A percentile compares a stretch with the other conserved stretches of the same genome.
These are phyloP conservation scores for Carex myosuroides DNA, from an alignment of 176 grass and related monocot species.

Conservation along the genomic window DNA sequence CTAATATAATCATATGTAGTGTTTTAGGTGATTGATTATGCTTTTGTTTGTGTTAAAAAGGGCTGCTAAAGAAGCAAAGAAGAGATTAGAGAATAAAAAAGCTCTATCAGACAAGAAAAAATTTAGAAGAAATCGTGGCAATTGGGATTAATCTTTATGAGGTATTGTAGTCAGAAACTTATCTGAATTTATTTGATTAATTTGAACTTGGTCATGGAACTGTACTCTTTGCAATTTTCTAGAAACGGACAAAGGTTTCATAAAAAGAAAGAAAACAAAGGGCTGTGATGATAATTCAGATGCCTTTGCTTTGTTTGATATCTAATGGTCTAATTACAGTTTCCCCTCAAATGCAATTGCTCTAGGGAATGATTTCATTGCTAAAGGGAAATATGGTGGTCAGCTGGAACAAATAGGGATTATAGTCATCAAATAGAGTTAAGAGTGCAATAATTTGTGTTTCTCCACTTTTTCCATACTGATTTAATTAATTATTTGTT, in stretches of 20 bases:
- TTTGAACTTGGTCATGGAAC: neutral
- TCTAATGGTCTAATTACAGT: neutral
- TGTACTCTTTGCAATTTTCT: neutral
- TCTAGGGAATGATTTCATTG: neutral
- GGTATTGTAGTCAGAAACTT: neutral
- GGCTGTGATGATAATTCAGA: neutral
- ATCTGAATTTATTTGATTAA: neutral
- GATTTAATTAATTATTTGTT: neutral
- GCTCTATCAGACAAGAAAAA: constrained; percentile 77
- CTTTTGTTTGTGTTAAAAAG: constrained; percentile 29
- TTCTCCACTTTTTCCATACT: neutral
- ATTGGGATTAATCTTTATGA: constrained; percentile 55
- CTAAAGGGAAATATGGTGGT: neutral
- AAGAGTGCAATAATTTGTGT: neutral
- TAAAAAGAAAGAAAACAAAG: neutral
- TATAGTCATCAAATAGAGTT: neutral
- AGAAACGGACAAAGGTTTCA: neutral
- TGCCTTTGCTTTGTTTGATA: neutral
- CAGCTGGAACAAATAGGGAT: neutral
- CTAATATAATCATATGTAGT: neutral
- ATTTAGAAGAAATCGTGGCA: constrained; percentile 52
- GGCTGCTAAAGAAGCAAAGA: constrained; percentile 70
- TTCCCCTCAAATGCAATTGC: neutral
- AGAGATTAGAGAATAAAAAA: constrained; percentile 87
- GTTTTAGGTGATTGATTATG: neutral